Base-by-base conservation (phyloP, 106 monocot species). In the Platanthera zijinensis region DNA sequence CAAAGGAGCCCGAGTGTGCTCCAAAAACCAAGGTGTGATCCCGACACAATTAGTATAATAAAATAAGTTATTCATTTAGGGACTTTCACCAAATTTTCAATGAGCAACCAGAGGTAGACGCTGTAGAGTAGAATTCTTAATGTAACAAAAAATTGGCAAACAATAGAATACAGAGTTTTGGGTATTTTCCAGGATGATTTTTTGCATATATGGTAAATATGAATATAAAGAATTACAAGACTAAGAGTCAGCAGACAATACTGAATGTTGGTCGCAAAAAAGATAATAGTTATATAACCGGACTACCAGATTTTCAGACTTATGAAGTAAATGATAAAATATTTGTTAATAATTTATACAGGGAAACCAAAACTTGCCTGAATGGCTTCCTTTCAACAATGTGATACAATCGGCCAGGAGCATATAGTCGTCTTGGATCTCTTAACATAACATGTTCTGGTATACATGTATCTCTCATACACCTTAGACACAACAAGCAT, bases 371-470 rank as follows among this genome's bases (percentile, higher is more conserved):
- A 64, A 18, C 76, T 75, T 81, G 87, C 93, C 93, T 93, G 83
- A 91, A 93, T 52, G 87, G 87, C 82, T 96, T 96, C 76, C 96
- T 90, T 61, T 96, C 96, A 12, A 93, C 89, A 78, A 96, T 93
- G 72, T 96, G 96, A 77, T 96, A 96, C 48, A 96, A 75, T 3
- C 93, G 82, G 14, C 96, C 96, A 21, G 96, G 96, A 62, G 89
- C 93, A 79, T 96, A 96, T 59, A 96, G 90, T 54, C 96, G 54
- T 48, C 92, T 87, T 18, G 92, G 92, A 82, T 96, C 96, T 82
- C 79, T 90, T 56, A 90, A 75, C 85, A 81, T 85, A 54, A 51
- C 81, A 63, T 90, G 45, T 71, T 93, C 90, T 4, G 92, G 87
- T 82, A 90, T 89, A 69, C 83, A 92, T 11, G 92, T 92, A 85